Base-by-base conservation (phyloP, 441 rosid genomes). In the Flueggea neowawraea region DNA sequence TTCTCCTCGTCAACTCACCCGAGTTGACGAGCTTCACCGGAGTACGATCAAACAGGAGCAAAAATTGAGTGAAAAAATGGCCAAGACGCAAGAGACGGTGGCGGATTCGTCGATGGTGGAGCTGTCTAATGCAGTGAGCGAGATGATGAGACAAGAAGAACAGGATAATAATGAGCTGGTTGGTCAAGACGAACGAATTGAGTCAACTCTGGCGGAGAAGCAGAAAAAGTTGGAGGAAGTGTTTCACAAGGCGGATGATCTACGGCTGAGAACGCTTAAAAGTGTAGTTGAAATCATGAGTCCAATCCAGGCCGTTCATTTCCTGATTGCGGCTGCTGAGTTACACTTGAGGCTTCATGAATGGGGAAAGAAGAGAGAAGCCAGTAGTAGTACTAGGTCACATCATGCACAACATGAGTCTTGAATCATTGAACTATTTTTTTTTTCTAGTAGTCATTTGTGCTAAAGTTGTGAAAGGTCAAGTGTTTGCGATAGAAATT, bases 251-350 rank as follows among this genome's bases (percentile, higher is more conserved):
- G 83, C 79, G 4, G 84, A 84, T 59, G 74, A 77, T 59, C 78
- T 84, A 11, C 70, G 84, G 66, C 63, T 75, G 22, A 67, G 31
- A 32, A 75, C 83, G 5, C 62, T 84, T n/a, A 75, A 66, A 61
- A 57, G 58, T 10, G 54, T 81, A 16, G 22, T 79, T 43, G 55
- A 69, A 4, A 68, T 73, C 8, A 52, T 75, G 66, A 77, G 32
- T 54, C 80, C 84, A 15, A 54, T 64, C 28, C 82, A 79, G 63
- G 76, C 77, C 8, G 79, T 78, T 11, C 81, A 84, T 60, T 78
- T 73, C 75, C 47, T 79, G 66, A 77, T 75, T 15, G 86, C 83
- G 16, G 80, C 78, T 3, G 84, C 83, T 5, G 81, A 84, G 82
- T 45, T 79, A 50, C 82, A 79, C 54, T 68, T 69, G 53, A 63